Conservation (phyloP, 306 rosid species). For the Medicago lupulina region DNA sequence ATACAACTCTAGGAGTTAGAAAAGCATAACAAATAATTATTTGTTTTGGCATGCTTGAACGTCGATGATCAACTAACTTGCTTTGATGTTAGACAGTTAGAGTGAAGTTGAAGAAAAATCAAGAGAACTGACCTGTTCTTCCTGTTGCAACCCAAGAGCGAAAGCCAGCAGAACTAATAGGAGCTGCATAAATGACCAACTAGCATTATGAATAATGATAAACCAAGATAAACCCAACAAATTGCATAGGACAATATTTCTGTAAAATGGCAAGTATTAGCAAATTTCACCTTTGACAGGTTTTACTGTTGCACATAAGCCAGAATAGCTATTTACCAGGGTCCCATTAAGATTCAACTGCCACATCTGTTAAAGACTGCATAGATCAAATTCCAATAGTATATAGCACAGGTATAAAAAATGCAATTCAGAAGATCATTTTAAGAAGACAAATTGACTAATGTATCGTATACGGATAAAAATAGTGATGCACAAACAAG, state of each 20-base stretch:
- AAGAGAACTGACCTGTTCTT: slow-evolving; percentile 56
- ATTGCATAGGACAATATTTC: background rate
- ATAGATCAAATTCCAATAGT: slow-evolving; percentile 45
- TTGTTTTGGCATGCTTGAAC: slow-evolving; percentile 15
- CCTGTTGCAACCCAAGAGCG: slow-evolving; percentile 93
- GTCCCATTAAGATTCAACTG: slow-evolving; percentile 76
- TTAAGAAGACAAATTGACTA: background rate
- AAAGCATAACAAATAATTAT: slow-evolving; percentile 14
- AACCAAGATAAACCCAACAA: slow-evolving; percentile 26
- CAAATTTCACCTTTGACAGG: slow-evolving; percentile 55
- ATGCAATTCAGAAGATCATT: slow-evolving; percentile 8
- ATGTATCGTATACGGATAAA: slow-evolving; percentile 1
- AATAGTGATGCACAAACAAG: slow-evolving; percentile 4
- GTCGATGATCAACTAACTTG: slow-evolving; percentile 6
- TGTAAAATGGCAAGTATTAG: slow-evolving; percentile 10
- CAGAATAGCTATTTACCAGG: slow-evolving; percentile 75
- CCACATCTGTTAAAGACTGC: slow-evolving; percentile 74
- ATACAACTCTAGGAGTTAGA: slow-evolving; percentile 13
- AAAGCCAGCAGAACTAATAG: slow-evolving; percentile 53
- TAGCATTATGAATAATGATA: slow-evolving; percentile 36
- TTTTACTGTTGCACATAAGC: slow-evolving; percentile 75
- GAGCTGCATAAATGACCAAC: slow-evolving; percentile 57
- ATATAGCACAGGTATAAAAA: slow-evolving; percentile 1
- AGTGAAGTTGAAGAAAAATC: slow-evolving; percentile 24
- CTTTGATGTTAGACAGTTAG: slow-evolving; percentile 2